Evolutionary conservation across 2,329 filamentous ascomycete species (phyloP).

Genomic region (Penicillium sp.): DNA sequence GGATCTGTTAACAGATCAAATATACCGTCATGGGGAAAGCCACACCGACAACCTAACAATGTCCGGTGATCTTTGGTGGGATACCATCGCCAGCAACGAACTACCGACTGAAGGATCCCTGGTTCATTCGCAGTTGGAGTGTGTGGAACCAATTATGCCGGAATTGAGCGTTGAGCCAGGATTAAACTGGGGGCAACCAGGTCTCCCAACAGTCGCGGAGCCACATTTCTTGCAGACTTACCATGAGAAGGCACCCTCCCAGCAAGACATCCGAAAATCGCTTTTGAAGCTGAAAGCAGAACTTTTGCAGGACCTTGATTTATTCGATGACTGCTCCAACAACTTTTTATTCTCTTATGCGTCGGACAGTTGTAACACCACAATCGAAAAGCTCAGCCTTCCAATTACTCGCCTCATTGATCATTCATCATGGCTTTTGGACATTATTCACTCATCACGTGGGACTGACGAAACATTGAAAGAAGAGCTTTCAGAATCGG

Average conservation of each 20-base stretch:
- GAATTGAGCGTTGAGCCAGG: background rate
- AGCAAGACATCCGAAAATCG: conserved; percentile 1
- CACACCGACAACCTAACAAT: background rate
- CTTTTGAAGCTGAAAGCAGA: conserved; percentile 14
- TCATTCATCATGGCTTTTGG: conserved; percentile 17
- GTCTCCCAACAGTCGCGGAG: background rate
- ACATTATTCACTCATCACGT: conserved; percentile 8
- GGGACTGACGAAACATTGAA: background rate
- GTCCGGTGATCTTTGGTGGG: background rate
- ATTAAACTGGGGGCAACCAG: background rate
- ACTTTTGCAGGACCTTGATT: conserved; percentile 17
- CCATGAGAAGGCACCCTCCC: background rate
- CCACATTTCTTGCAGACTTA: background rate
- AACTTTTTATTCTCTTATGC: background rate
- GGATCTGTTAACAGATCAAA: background rate
- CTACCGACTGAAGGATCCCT: background rate
- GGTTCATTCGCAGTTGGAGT: background rate
- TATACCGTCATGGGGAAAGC: background rate
- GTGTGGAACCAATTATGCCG: background rate
- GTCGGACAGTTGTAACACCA: background rate
- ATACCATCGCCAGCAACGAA: background rate
- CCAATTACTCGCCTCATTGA: conserved; percentile 19
- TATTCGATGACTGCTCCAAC: conserved; percentile 4
- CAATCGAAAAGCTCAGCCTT: conserved; percentile 11
- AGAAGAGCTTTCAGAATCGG: background rate